Conservation (phyloP, 345 rosid genomes). For the Arabis hirsuta region DNA sequence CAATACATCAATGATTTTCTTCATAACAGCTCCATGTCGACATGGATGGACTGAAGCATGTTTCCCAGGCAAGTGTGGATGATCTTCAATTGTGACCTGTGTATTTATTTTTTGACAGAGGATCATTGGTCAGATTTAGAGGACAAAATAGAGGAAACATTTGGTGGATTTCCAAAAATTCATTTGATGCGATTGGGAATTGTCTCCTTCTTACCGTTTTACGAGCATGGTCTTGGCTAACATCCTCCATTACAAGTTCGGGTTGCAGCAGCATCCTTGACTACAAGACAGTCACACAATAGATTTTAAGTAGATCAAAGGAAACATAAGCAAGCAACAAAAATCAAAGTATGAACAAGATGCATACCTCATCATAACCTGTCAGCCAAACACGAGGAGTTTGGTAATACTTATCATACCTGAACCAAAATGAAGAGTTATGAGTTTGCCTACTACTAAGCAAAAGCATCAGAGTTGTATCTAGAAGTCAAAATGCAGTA, state of each 20-base stretch:
- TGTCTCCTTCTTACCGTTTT: slow-evolving; percentile 58
- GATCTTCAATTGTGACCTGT: slow-evolving; percentile 72
- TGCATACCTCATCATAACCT: slow-evolving; percentile 87
- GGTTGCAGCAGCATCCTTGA: slow-evolving; percentile 88
- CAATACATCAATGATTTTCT: slow-evolving; percentile 93
- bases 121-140: slow-evolving; percentile 21
- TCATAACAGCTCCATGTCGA: slow-evolving; percentile 98
- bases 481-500: slow-evolving; percentile 8
- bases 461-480: slow-evolving; percentile 9
- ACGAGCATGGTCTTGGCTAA: slow-evolving; percentile 93
- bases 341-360: slow-evolving; percentile 24
- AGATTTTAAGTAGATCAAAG: slow-evolving; percentile 14
- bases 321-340: slow-evolving; percentile 12
- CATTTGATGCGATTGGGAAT: not conserved
- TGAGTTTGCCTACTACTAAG: not conserved
- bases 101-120: not conserved
- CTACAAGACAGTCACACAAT: slow-evolving; percentile 48
- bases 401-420: slow-evolving; percentile 92
- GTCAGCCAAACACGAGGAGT: slow-evolving; percentile 96
- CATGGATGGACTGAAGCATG: slow-evolving; percentile 99
- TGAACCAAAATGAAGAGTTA: slow-evolving; percentile 37
- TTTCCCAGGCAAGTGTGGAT: slow-evolving; percentile 97
- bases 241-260: slow-evolving; percentile 89
- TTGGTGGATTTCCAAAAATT: not conserved
- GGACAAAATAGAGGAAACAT: not conserved